These are phyloP conservation scores for Saccharomycopsis sp. DNA, from an alignment of 805 yeast species.

Conservation along the genomic window DNA sequence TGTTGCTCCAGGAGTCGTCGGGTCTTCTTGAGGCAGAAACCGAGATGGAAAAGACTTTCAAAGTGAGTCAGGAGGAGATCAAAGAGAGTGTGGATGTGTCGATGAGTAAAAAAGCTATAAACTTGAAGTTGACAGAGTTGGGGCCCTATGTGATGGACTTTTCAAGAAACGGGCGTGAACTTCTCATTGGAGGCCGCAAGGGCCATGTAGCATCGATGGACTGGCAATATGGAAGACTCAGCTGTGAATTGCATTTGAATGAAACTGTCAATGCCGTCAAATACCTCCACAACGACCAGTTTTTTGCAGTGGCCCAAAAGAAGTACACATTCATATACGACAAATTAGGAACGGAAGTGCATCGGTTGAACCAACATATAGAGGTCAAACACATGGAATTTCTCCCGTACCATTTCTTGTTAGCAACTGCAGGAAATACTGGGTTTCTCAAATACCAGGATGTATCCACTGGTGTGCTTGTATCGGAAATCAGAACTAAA, in stretches of 20 bases:
- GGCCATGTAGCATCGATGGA: slow-evolving; percentile 96
- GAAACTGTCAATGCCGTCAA: slow-evolving; percentile 91
- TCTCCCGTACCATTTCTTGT: slow-evolving; percentile 84
- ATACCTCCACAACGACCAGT: slow-evolving; percentile 86
- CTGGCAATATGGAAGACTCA: slow-evolving; percentile 82
- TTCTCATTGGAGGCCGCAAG: slow-evolving; percentile 79
- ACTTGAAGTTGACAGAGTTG: slow-evolving; percentile 62
- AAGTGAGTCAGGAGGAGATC: slow-evolving; percentile 77
- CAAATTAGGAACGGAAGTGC: slow-evolving; percentile 84
- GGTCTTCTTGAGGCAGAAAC: slow-evolving; percentile 91
- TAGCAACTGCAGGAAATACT: slow-evolving; percentile 83
- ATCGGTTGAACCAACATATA: slow-evolving; percentile 82
- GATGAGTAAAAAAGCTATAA: slow-evolving; percentile 70
- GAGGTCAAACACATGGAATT: slow-evolving; percentile 81
- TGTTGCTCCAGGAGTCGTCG: slow-evolving; percentile 72
- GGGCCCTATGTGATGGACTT: slow-evolving; percentile 86
- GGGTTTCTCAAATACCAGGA: slow-evolving; percentile 91
- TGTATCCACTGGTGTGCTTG: slow-evolving; percentile 84
- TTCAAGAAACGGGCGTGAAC: slow-evolving; percentile 79
- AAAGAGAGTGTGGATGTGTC: slow-evolving; percentile 65
- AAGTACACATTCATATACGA: slow-evolving; percentile 91
- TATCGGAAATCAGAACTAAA: slow-evolving; percentile 78
- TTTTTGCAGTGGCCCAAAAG: slow-evolving; percentile 94
- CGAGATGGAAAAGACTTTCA: slow-evolving; percentile 86
- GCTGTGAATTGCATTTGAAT: slow-evolving; percentile 74